Base-by-base conservation (phyloP, 495 filamentous ascomycete genomes). In the Xylona heveae region DNA sequence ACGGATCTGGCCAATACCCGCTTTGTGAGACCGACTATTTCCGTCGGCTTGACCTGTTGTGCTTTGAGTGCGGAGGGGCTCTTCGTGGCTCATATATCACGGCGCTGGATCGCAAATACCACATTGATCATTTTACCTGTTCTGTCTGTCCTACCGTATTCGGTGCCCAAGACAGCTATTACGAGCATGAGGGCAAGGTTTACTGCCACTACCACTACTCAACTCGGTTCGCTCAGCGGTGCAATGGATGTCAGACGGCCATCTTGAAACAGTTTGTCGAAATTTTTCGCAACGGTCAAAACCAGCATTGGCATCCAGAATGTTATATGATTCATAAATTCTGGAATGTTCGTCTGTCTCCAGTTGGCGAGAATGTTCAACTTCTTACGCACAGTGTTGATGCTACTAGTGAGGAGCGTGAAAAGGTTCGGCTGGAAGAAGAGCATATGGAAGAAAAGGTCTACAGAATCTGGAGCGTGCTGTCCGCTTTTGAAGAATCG, bases 251-350 rank as follows among this genome's bases (percentile, higher is more conserved):
- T 46, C 81, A 91, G 39, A 93, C 82, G 4, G 76, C 88, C n/a
- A 99, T 99, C 35, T 61, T 99, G 14, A 99, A 99, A 53, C 90
- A 99, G 47, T 99, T 99, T 45, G 90, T 99, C 17, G 88, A 99
- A 52, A 94, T 99, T 38, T 95, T 83, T 53, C 71, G 90, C 30
- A 94, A 95, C 50, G 85, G 88, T 0, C 73, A 90, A 47, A 92
- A 95, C 46, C 90, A 99, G 48, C 90, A 99, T 44, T 99, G 90
- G 90, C 90, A 99, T 47, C 90, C 90, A 2, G 90, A 99, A 50
- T 99, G 90, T 52, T 99, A 99, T 50, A 99, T 95, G 88, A 99
- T 99, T 26, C 90, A 99, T 53, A 99, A 99, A 48, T 99, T 95
- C 55, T 99, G 90, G 90, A 99, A 93, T 48, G 90, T 99, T 24